Evolutionary conservation across 2,329 filamentous ascomycete genomes (phyloP).

Genomic region (Colletotrichum brevisporum): DNA sequence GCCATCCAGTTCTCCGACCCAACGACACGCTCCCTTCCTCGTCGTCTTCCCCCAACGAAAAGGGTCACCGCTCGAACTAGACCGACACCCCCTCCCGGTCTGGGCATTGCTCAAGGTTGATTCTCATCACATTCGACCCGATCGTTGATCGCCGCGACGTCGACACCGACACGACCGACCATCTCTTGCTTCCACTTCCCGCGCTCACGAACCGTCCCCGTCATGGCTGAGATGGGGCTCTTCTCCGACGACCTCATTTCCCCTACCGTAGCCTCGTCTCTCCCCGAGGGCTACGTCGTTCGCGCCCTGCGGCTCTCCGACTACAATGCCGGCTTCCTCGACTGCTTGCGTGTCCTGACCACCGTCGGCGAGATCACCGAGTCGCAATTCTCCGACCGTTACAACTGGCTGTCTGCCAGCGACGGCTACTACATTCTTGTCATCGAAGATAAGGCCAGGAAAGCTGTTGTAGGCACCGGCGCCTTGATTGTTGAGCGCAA

Average conservation of each 20-base stretch:
- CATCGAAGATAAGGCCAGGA: constrained; percentile 77
- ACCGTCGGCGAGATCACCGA: constrained; percentile 90
- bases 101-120: constrained; percentile 2
- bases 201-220: background rate
- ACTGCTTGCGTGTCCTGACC: constrained; percentile 91
- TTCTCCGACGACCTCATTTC: constrained; percentile 86
- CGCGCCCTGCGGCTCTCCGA: constrained; percentile 85
- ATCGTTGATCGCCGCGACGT: background rate
- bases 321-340: constrained; percentile 86
- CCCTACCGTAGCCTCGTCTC: constrained; percentile 76
- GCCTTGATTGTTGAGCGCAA: constrained; percentile 94
- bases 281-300: constrained; percentile 86
- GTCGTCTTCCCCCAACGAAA: constrained; percentile 29
- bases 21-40: constrained; percentile 6
- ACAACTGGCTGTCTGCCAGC: constrained; percentile 82
- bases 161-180: no score
- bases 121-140: background rate
- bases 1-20: constrained; percentile 10
- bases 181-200: no score
- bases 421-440: constrained; percentile 90
- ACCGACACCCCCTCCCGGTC: background rate
- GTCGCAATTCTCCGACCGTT: constrained; percentile 82
- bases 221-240: constrained; percentile 68
- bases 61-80: constrained; percentile 21
- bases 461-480: constrained; percentile 88